phyloP scores from a whole-genome alignment of 2,329 filamentous ascomycete species.

The Penicillium sp. region DNA sequence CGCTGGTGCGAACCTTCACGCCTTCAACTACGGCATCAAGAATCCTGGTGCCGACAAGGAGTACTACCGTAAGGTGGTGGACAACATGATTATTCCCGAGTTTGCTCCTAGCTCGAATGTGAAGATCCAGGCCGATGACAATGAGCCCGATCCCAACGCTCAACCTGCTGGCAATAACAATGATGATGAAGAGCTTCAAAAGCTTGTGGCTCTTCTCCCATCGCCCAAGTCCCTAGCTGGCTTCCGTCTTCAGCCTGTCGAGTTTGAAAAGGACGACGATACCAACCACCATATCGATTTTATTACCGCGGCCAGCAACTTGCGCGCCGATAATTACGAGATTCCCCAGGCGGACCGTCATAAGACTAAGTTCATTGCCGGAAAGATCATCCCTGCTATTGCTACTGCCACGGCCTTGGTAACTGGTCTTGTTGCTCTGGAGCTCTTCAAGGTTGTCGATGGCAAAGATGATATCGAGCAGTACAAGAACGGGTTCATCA shows the following conservation, averaged over 20 bases:
- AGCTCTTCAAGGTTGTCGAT: constrained; percentile 95
- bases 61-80: constrained; percentile 77
- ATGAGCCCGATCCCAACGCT: constrained; percentile 89
- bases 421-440: constrained; percentile 87
- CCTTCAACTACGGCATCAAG: constrained; percentile 97
- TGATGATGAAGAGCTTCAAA: constrained; percentile 75
- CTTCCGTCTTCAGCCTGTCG: constrained; percentile 87
- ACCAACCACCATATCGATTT: constrained; percentile 98
- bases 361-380: constrained; percentile 99
- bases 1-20: constrained; percentile 87
- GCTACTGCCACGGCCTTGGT: constrained; percentile 95
- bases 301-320: constrained; percentile 94
- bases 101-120: constrained; percentile 88
- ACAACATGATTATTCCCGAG: constrained; percentile 93
- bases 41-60: constrained; percentile 71
- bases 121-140: constrained; percentile 96
- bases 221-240: constrained; percentile 78
- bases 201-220: constrained; percentile 73
- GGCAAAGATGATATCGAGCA: constrained; percentile 96
- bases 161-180: constrained; percentile 59
- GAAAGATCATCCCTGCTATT: constrained; percentile 98
- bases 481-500: constrained; percentile 99
- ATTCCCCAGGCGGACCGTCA: constrained; percentile 90
- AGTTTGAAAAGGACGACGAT: constrained; percentile 99
- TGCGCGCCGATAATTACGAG: constrained; percentile 97